Evolutionary conservation across 352 stramenopile species (phyloP).

Genomic region (Pythium rishiriense): DNA sequence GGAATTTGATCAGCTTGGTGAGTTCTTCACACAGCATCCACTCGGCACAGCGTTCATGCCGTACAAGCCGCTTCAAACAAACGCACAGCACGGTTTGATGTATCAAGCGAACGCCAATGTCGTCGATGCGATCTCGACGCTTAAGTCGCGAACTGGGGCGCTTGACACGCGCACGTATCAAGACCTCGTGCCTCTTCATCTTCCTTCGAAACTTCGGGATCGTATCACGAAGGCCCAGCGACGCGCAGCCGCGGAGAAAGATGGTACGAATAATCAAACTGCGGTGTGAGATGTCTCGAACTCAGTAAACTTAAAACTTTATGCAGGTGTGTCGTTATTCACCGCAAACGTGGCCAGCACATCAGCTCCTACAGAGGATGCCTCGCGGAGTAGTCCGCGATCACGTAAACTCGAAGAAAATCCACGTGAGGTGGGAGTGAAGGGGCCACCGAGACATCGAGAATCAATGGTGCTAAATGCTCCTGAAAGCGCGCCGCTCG

Average conservation of each 20-base stretch:
- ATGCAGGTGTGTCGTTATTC: constrained; percentile 59
- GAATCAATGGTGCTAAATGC: neutral
- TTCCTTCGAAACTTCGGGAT: constrained; percentile 64
- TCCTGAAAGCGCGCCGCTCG: neutral
- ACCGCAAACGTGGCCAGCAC: constrained; percentile 11
- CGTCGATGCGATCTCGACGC: neutral
- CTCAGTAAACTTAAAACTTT: neutral
- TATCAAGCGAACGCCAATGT: neutral
- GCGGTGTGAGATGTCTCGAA: neutral
- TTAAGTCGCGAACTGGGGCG: constrained; percentile 23
- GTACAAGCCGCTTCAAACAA: neutral
- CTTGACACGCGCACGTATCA: constrained; percentile 62
- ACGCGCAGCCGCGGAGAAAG: constrained; percentile 64
- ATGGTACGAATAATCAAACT: constrained; percentile 30
- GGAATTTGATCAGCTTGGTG: constrained; percentile 1
- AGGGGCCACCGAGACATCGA: neutral
- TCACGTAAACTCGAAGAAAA: neutral
- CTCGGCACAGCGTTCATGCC: neutral
- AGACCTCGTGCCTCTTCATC: constrained; percentile 52
- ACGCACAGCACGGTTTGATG: neutral
- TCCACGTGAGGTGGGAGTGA: neutral
- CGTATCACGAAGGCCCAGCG: constrained; percentile 61
- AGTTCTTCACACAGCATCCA: neutral
- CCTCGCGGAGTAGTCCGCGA: constrained; percentile 1
- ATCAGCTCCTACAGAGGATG: constrained; percentile 10